Base-by-base conservation (phyloP, 2,329 filamentous ascomycete species). In the Colletotrichum noveboracense region DNA sequence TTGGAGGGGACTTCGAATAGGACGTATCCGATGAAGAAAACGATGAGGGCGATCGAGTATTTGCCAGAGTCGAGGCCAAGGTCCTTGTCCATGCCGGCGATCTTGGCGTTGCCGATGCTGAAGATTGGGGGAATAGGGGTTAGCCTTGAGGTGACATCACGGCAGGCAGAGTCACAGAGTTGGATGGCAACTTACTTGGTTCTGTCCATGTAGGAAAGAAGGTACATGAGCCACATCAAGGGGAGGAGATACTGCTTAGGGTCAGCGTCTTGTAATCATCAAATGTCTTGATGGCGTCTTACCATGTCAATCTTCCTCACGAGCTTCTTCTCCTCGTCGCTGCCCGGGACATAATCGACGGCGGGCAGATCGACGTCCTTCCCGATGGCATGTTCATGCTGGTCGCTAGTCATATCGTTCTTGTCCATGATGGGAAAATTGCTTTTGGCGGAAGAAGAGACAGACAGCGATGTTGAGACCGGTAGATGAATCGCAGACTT, bases 11-110 rank as follows among this genome's bases (percentile, higher is more conserved):
- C 87, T 79, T 94, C 92, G 78, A 92, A 93, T 34, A 93, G 81
- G 1, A 92, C 86, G 82, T 95, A 95, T 6, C 91, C 92, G 69
- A 94, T 87, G 85, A 94, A 95, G 85, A 95, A 95, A 77, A 95
- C 88, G 18, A 82, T 76, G 16, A 91, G 85, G 18, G 88, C 84
- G 26, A 90, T 86, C 79, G 93, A 93, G 83, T 94, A 94, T 81
- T 91, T 86, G 55, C 86, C 85, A 9, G 89, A 85, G 4, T 89
- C 88, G 86, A 95, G 91, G 70, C 89, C 74, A 26, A 87, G 82
- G 66, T 86, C 85, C 67, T 87, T 78, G 78, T 84, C 82, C 62
- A 88, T 83, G 18, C 86, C 86, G 43, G 84, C 85, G 55, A 92
- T 90, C 83, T 92, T 90, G 13, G 91, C 91, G 80, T 92, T 92